A percentile compares a stretch with the other conserved stretches of the same genome.
These are phyloP conservation scores for Fallopia convolvulus DNA, from an alignment of 148 eudicot genomes.

Conservation along the genomic window DNA sequence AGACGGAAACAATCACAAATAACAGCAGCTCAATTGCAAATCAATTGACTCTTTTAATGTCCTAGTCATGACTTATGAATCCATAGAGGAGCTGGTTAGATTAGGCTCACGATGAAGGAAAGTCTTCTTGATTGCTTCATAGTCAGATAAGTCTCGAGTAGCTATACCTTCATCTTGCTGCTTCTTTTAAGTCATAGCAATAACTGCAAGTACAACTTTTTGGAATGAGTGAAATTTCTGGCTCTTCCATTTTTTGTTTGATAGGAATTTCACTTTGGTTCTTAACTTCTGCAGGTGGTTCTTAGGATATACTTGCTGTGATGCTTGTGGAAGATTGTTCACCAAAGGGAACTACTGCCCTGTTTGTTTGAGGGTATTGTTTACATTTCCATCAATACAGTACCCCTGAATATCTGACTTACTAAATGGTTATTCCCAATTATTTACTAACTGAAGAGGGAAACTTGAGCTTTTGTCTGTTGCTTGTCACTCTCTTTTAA, in stretches of 20 bases:
- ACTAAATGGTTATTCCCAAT: neutral
- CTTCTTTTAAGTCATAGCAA: neutral
- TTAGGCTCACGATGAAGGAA: neutral
- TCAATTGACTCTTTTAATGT: neutral
- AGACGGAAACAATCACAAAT: neutral
- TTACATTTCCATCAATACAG: slow-evolving; percentile 3
- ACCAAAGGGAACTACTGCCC: slow-evolving; percentile 94
- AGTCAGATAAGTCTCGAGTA: neutral
- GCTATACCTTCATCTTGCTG: neutral
- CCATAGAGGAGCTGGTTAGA: neutral
- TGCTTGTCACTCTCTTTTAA: neutral
- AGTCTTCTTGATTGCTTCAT: neutral
- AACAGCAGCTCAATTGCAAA: neutral
- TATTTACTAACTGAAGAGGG: neutral
- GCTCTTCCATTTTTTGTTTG: neutral
- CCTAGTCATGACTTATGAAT: neutral
- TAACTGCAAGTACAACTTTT: neutral
- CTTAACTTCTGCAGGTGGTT: slow-evolving; percentile 63
- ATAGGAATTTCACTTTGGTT: neutral
- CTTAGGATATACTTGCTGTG: slow-evolving; percentile 92
- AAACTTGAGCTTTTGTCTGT: neutral
- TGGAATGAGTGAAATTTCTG: neutral
- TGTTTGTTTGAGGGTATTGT: slow-evolving; percentile 82
- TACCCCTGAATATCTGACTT: neutral
- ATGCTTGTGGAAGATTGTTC: slow-evolving; percentile 99